phyloP scores from a whole-genome alignment of 2,329 filamentous ascomycete genomes.

The Trichophyton rubrum region DNA sequence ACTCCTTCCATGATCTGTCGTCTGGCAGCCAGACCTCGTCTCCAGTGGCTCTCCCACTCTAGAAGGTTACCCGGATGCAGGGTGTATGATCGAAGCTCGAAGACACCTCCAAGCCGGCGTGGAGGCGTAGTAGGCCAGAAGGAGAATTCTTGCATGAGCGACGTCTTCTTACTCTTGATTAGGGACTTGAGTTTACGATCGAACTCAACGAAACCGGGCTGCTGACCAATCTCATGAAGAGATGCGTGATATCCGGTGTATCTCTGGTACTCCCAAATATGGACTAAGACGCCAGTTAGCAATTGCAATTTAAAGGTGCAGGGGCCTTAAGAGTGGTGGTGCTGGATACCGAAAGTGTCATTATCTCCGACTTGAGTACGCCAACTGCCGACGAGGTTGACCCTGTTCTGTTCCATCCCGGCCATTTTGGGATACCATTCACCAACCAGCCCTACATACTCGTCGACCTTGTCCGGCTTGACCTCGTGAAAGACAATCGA shows the following conservation, averaged over 20 bases:
- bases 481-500: slow-evolving; percentile 95
- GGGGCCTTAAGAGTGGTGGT: neutral
- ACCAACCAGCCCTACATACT: slow-evolving; percentile 82
- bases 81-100: slow-evolving; percentile 93
- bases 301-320: neutral
- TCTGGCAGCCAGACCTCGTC: slow-evolving; percentile 76
- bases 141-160: slow-evolving; percentile 97
- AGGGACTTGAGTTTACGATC: slow-evolving; percentile 74
- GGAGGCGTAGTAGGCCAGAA: slow-evolving; percentile 97
- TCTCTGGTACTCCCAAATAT: slow-evolving; percentile 99
- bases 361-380: slow-evolving; percentile 94
- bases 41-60: slow-evolving; percentile 98
- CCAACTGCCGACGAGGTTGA: slow-evolving; percentile 95
- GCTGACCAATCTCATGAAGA: slow-evolving; percentile 66
- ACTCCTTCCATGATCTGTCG: slow-evolving; percentile 98
- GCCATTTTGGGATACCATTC: slow-evolving; percentile 90
- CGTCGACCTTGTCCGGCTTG: slow-evolving; percentile 87
- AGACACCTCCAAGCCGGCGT: slow-evolving; percentile 77
- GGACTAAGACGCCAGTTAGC: slow-evolving; percentile 48
- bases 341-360: slow-evolving; percentile 75
- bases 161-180: slow-evolving; percentile 72
- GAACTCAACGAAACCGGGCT: slow-evolving; percentile 74
- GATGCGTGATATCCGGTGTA: slow-evolving; percentile 94
- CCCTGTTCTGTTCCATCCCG: slow-evolving; percentile 71
- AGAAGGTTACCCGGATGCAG: slow-evolving; percentile 89